Conservation (phyloP, 1,284 basidiomycete species). For the Leccinum colubrinum region DNA sequence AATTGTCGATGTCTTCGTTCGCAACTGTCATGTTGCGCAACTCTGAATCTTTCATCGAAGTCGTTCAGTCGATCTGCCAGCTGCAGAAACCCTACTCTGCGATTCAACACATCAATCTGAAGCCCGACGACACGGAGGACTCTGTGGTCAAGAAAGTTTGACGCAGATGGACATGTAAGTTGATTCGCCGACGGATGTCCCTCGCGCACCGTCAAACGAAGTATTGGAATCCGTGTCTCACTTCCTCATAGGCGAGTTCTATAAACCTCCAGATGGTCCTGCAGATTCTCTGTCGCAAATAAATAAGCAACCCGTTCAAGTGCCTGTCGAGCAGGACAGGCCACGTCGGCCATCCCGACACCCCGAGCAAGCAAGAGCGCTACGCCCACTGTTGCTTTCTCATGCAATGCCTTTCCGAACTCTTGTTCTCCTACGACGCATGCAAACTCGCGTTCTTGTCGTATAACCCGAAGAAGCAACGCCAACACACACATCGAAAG, state of each 20-base stretch:
- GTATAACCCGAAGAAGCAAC: conserved; percentile 67
- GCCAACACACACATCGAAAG: conserved; percentile 57
- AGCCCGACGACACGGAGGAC: conserved; percentile 35
- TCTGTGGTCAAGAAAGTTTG: conserved; percentile 24
- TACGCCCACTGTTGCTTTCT: conserved; percentile 80
- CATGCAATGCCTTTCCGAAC: conserved; percentile 90
- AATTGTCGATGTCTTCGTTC: conserved; percentile 77
- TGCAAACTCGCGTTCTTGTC: conserved; percentile 91
- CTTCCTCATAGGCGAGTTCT: conserved; percentile 71
- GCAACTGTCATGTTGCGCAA: conserved; percentile 74
- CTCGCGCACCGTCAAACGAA: conserved; percentile 38
- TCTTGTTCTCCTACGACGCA: conserved; percentile 89
- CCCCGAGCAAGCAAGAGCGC: conserved; percentile 36
- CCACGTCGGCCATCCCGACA: conserved; percentile 9
- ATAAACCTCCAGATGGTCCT: conserved; percentile 38
- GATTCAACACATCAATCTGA: conserved; percentile 65
- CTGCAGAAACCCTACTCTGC: conserved; percentile 66
- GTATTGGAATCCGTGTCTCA: conserved; percentile 68
- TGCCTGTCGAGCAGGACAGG: conserved; percentile 18
- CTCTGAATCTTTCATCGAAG: conserved; percentile 74
- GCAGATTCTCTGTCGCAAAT: conserved; percentile 10
- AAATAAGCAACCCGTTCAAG: conserved; percentile 13
- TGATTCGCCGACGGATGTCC: conserved; percentile 43
- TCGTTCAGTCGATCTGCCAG: conserved; percentile 69
- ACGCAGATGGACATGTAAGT: conserved; percentile 60